Evolutionary conservation across 768 basidiomycete genomes (phyloP), one percentile per base, ranked within the genome.

Genomic region (Rhizopogon sp.): DNA sequence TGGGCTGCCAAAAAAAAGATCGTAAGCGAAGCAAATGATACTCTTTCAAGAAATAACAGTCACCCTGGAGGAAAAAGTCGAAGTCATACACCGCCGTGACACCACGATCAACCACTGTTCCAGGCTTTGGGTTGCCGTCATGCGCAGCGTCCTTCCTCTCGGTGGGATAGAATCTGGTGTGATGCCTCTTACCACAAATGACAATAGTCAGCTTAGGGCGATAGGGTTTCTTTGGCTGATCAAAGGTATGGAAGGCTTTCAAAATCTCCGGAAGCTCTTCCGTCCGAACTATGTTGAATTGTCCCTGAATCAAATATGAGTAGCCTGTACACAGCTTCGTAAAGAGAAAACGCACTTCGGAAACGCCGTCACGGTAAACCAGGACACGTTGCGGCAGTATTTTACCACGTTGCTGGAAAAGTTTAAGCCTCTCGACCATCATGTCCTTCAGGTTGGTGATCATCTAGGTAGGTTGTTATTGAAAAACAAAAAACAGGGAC

Each of bases 321-420:
- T 35, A 17, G 3, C 10, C 9, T 11, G 41, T 51, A 50, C 42
- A 14, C 7, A 55, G 9, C 22, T 6, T 22, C 33, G 47, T 14
- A 10, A 3, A 43, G 17, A 37, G 22, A 54, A 28, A 44, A 43
- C 70, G 37, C 50, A 86, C 88, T 72, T 91, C 89, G 2, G 88
- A 90, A 29, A 92, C 88, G 47, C 90, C 90, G 64, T 92, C 90
- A 7, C 80, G 74, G 60, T 79, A 82, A n/a, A 82, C 76, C n/a
- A 82, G 53, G 46, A 82, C 56, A 17, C 81, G 76, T 4, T 65
- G 58, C 3, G 80, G 80, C 17, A 82, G 70, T 20, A 49, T 61
- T 2, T 50, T 61, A 49, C 70, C 76, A 51, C 58, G 71, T 28
- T 53, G 58, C 41, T 69, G 60, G 70, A 71, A 83, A n/a, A 71